phyloP scores from a whole-genome alignment of 2,329 filamentous ascomycete genomes.

The Fonsecaea pedrosoi region DNA sequence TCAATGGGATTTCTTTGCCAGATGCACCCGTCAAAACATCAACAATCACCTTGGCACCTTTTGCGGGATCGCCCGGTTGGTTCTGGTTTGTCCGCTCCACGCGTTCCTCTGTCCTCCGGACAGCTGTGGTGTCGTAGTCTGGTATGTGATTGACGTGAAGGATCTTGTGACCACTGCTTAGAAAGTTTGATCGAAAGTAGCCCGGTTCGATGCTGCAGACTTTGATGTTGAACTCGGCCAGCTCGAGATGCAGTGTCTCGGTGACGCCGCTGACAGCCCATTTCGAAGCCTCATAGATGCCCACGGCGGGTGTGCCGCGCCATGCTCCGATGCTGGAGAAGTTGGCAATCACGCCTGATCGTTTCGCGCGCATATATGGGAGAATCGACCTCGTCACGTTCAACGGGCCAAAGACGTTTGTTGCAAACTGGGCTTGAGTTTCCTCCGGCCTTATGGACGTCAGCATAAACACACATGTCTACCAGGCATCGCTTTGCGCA shows the following conservation, averaged over 20 bases:
- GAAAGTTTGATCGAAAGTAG: slow-evolving; percentile 34
- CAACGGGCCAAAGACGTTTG: slow-evolving; percentile 49
- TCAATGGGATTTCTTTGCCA: slow-evolving; percentile 59
- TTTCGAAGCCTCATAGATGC: slow-evolving; percentile 49
- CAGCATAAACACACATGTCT: background rate
- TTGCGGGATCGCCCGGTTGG: slow-evolving; percentile 64
- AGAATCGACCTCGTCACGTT: slow-evolving; percentile 47
- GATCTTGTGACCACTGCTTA: slow-evolving; percentile 22
- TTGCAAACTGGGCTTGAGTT: slow-evolving; percentile 44
- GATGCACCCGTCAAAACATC: slow-evolving; percentile 61
- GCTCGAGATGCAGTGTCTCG: slow-evolving; percentile 43
- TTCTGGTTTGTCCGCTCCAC: slow-evolving; percentile 49
- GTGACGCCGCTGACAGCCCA: slow-evolving; percentile 41
- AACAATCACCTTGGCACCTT: slow-evolving; percentile 60
- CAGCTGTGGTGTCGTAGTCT: slow-evolving; percentile 29
- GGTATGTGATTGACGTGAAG: slow-evolving; percentile 17
- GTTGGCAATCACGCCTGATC: slow-evolving; percentile 47
- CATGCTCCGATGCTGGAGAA: slow-evolving; percentile 46
- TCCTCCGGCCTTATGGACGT: slow-evolving; percentile 36
- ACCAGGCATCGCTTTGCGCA: too few species aligned
- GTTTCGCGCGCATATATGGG: slow-evolving; percentile 46
- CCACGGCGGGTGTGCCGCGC: slow-evolving; percentile 42
- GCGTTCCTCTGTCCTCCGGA: slow-evolving; percentile 20
- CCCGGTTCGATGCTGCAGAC: slow-evolving; percentile 49
- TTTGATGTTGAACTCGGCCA: slow-evolving; percentile 45